Evolutionary conservation across 1,139 yeast species (phyloP), one percentile per base, ranked within the genome.

Genomic region (Pichia sp.): DNA sequence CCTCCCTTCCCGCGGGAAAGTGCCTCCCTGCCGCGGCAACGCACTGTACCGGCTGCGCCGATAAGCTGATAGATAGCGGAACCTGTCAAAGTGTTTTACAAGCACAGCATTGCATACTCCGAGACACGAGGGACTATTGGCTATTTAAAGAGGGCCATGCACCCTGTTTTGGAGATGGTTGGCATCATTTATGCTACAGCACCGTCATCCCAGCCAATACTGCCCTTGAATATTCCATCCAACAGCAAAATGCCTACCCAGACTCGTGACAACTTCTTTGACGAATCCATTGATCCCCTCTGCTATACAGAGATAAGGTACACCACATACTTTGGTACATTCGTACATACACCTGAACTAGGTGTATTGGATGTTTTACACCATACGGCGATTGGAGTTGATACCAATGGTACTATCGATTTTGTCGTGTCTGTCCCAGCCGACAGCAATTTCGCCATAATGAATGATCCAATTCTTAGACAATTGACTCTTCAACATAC

Each of bases 331-430:
- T 61, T 59, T 36, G 86, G 86, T 2, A 66, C 77, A 0, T 64
- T 77, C 42, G 68, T 72, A 7, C 83, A 78, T 49, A 71, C 81
- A 0, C 74, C 78, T 5, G 45, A 35, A 3, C 51, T 75, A 9
- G 72, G 72, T 1, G 48, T 56, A 16, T 49, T 79, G 12, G 72
- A 78, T 42, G 62, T 73, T 28, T 50, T 74, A 12, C 59, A 64
- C 4, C 51, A 59, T 21, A 70, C 75, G n/a, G 66, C 70, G 1
- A 54, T 77, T 13, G 82, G 80, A 7, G 85, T 81, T 10, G 67
- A 66, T 36, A 32, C 38, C 2, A 47, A 51, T 2, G 84, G 84
- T 4, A 53, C 56, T 1, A 77, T 77, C 34, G 56, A 47, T 14
- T 67, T 68, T 38, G 52, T 74, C 12, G 63, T 29, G 4, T 4